These are phyloP conservation scores for Phytophthora sp. DNA, from an alignment of 352 stramenopile species.

Conservation along the genomic window DNA sequence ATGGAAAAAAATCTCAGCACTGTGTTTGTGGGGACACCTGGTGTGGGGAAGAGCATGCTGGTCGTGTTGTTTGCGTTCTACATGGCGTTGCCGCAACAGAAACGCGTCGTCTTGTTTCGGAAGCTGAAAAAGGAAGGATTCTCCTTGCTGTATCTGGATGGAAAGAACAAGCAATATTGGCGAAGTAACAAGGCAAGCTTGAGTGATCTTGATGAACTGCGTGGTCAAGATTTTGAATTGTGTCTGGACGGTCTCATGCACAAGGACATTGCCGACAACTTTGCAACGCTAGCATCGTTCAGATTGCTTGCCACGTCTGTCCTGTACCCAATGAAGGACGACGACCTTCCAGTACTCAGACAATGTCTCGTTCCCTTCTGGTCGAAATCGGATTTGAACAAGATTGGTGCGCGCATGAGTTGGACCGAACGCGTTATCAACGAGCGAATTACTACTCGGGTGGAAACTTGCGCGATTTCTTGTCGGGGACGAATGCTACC, in stretches of 20 bases:
- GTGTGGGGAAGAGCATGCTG: slow-evolving; percentile 39
- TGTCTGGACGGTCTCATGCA: slow-evolving; percentile 10
- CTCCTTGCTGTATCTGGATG: slow-evolving; percentile 35
- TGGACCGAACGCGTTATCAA: slow-evolving; percentile 25
- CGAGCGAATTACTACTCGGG: slow-evolving; percentile 29
- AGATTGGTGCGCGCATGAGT: slow-evolving; percentile 20
- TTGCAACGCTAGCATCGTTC: slow-evolving; percentile 15
- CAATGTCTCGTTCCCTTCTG: slow-evolving; percentile 33
- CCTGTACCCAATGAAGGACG: slow-evolving; percentile 25
- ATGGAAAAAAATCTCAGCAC: slow-evolving; percentile 13
- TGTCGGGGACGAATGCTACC: slow-evolving; percentile 5
- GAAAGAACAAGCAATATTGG: slow-evolving; percentile 25
- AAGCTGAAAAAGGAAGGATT: slow-evolving; percentile 29
- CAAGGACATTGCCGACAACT: slow-evolving; percentile 9
- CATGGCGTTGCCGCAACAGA: slow-evolving; percentile 31
- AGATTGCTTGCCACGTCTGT: slow-evolving; percentile 31
- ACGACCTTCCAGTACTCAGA: slow-evolving; percentile 19
- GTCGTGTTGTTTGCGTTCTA: slow-evolving; percentile 40
- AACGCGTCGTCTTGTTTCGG: slow-evolving; percentile 37
- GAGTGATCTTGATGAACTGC: slow-evolving; percentile 17
- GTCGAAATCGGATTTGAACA: slow-evolving; percentile 28
- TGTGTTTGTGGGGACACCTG: slow-evolving; percentile 36
- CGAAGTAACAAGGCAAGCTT: slow-evolving; percentile 19
- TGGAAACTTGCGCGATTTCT: slow-evolving; percentile 30
- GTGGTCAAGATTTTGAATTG: slow-evolving; percentile 10